Conservation (phyloP, 2,329 filamentous ascomycete species). For the Arthrinium puccinioides region DNA sequence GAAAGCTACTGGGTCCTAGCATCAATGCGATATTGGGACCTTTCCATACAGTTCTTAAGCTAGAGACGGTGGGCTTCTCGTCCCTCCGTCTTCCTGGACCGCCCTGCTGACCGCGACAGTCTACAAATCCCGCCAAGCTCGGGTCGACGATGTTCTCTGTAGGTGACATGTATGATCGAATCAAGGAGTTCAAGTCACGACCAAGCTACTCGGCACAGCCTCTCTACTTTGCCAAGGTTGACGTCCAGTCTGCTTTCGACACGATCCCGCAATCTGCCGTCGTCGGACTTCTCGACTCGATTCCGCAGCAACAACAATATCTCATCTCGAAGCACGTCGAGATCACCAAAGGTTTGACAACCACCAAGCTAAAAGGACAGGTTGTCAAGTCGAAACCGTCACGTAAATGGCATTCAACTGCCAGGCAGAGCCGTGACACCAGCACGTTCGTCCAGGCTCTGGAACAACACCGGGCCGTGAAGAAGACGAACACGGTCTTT, state of each 20-base stretch:
- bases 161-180: slow-evolving; percentile 66
- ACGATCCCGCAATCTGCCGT: slow-evolving; percentile 81
- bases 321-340: slow-evolving; percentile 68
- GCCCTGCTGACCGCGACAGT: slow-evolving; percentile 18
- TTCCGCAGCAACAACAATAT: slow-evolving; percentile 55
- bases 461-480: slow-evolving; percentile 27
- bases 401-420: slow-evolving; percentile 46
- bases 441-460: slow-evolving; percentile 38
- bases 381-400: slow-evolving; percentile 27
- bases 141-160: slow-evolving; percentile 78
- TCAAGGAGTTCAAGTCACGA: slow-evolving; percentile 60
- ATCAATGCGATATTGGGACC: slow-evolving; percentile 58
- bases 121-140: slow-evolving; percentile 49
- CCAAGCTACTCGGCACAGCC: slow-evolving; percentile 31
- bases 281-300: slow-evolving; percentile 55
- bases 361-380: slow-evolving; percentile 29
- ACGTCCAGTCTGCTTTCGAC: slow-evolving; percentile 90
- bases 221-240: slow-evolving; percentile 86
- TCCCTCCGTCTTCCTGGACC: too few relatives aligned
- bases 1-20: slow-evolving; percentile 28
- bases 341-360: slow-evolving; percentile 32
- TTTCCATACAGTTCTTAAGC: slow-evolving; percentile 67
- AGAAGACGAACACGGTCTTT: slow-evolving; percentile 65
- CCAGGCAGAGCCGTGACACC: slow-evolving; percentile 33
- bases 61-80: slow-evolving; percentile 63